These are phyloP conservation scores for Ceratocystis destructans DNA, from an alignment of 2,329 filamentous ascomycete species.

Conservation along the genomic window DNA sequence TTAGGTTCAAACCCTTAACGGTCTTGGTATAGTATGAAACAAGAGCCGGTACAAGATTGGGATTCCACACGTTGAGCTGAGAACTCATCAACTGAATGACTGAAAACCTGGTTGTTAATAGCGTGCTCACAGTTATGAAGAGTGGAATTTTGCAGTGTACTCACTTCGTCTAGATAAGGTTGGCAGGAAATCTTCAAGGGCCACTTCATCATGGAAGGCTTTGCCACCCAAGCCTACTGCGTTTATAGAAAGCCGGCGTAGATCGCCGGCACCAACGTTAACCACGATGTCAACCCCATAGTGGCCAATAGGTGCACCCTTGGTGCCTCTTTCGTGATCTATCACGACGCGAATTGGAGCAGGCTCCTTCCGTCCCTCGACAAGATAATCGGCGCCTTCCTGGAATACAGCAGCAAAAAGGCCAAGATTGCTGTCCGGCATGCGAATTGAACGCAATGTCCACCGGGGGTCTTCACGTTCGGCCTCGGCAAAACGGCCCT, in stretches of 20 bases:
- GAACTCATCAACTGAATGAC: constrained; percentile 59
- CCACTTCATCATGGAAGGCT: constrained; percentile 60
- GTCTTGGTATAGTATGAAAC: constrained; percentile 68
- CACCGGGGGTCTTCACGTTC: constrained; percentile 71
- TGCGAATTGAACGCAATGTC: constrained; percentile 59
- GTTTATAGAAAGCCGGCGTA: constrained; percentile 36
- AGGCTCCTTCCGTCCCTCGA: constrained; percentile 52
- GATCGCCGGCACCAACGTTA: constrained; percentile 42
- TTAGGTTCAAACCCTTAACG: constrained; percentile 53
- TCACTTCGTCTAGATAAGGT: constrained; percentile 61
- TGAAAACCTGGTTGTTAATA: constrained; percentile 25
- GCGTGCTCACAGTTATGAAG: background rate
- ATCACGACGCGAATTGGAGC: constrained; percentile 60
- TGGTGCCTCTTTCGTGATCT: constrained; percentile 53
- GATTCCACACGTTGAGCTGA: constrained; percentile 55
- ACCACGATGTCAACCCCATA: constrained; percentile 60
- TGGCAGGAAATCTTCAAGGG: constrained; percentile 56
- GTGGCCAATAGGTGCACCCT: constrained; percentile 50
- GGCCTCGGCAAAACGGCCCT: constrained; percentile 68
- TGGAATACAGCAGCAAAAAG: constrained; percentile 58
- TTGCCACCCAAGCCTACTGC: constrained; percentile 54
- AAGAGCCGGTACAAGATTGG: constrained; percentile 49
- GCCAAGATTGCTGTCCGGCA: constrained; percentile 46
- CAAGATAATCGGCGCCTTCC: constrained; percentile 47
- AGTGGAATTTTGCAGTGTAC: constrained; percentile 22